These are phyloP conservation scores for Ambrosia trifida DNA, from an alignment of 129 eudicot species.

Conservation along the genomic window DNA sequence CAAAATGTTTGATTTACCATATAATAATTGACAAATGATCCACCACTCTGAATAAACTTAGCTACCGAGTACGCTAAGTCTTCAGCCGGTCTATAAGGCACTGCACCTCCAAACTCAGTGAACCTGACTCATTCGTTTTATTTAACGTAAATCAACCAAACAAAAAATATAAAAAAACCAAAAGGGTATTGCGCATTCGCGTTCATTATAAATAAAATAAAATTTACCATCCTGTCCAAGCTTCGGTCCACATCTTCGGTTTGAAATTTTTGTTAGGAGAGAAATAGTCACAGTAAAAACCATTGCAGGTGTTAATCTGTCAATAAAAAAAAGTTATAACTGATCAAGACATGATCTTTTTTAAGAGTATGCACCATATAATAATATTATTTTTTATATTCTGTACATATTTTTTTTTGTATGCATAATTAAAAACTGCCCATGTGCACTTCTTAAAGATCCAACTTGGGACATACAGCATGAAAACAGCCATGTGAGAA, in stretches of 20 bases:
- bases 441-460: slow-evolving; percentile 23
- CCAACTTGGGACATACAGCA: slow-evolving; percentile 24
- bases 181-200: not conserved
- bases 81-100: slow-evolving; percentile 95
- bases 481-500: slow-evolving; percentile 25
- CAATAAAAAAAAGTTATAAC: slow-evolving; percentile 12
- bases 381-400: not conserved
- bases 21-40: slow-evolving; percentile 86
- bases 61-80: slow-evolving; percentile 95
- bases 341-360: not conserved
- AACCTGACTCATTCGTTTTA: slow-evolving; percentile 46
- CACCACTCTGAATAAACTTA: slow-evolving; percentile 86
- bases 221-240: slow-evolving; percentile 98
- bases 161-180: not conserved
- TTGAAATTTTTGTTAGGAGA: slow-evolving; percentile 93
- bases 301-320: slow-evolving; percentile 97
- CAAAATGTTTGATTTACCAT: slow-evolving; percentile 52
- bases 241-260: slow-evolving; percentile 99
- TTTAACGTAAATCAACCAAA: not conserved
- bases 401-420: not conserved
- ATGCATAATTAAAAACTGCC: not conserved
- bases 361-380: not conserved
- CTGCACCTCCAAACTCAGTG: slow-evolving; percentile 95
- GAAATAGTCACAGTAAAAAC: slow-evolving; percentile 95
- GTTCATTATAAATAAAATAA: not conserved